Base-by-base conservation (phyloP, 495 filamentous ascomycete species). In the Sporormia fimetaria region DNA sequence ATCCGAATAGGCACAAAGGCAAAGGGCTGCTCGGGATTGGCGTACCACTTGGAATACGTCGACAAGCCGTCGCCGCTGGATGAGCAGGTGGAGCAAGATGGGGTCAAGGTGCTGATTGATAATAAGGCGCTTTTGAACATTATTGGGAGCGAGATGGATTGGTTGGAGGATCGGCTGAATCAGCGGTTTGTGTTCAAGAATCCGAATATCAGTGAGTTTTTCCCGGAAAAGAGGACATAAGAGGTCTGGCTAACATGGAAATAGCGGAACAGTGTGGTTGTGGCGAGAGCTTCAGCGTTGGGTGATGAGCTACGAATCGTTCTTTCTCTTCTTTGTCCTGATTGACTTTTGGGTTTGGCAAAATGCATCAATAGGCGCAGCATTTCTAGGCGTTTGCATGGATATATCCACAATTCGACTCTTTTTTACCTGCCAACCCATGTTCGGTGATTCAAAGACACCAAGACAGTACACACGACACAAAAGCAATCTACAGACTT, bases 91-190 rank as follows among this genome's bases (percentile, higher is more conserved):
- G 87, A 90, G 55, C 92, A 96, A 57, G 90, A 94, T 52, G 90
- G 87, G 3, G 90, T 98, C 10, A 90, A 81, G 66, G 92, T 98
- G 22, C 55, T 98, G 61, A 84, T 98, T 38, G 90, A 98, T 64
- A 87, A 81, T 64, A 96, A 94, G 64, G 90, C 90, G 44, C 65
- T 98, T 42, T 90, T 98, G 53, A 94, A 84, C 57, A 94, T 98
- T 29, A 94, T 98, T 59, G 90, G 92, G 6, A 94, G 83, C 52
- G 90, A 96, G 69, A 98, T 98, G 90, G 90, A 98, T 57, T 98
- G 87, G 88, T 74, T 88, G 2, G 87, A 96, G 63, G 92, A 95
- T 54, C 92, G 88, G 62, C 58, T 98, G 53, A 92, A 75, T 57
- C 70, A 79, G 56, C 68, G 80, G 52, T 98, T 98, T 66, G 77